Base-by-base conservation (phyloP, 805 yeast genomes). In the Lachancea kluyveri region DNA sequence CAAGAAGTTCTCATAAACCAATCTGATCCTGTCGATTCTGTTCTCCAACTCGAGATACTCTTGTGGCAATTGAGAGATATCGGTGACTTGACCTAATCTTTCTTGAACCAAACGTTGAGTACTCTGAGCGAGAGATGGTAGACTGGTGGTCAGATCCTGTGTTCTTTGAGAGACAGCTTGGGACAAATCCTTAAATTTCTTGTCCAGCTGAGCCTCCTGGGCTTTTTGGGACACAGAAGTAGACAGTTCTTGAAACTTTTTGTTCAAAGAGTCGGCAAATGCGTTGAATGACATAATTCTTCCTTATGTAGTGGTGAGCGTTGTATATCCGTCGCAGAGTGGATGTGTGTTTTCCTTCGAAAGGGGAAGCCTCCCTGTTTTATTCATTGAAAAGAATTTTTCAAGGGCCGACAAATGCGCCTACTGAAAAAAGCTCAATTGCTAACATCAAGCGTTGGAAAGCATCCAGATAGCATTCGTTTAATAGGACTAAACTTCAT, bases 21-120 rank as follows among this genome's bases (percentile, higher is more conserved):
- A 61, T 62, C 79, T 77, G 57, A 84, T 68, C 37, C 81, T 72
- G 46, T 84, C 94, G 37, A 83, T 74, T 49, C 74, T 77, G 41
- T 68, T 65, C 59, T 85, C 94, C 43, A 84, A 70, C 38, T 76
- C 79, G 32, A 79, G 62, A 55, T 83, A 85, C 56, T 85, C 95
- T 36, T 77, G 75, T 19, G 95, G 95, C 42, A 85, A 68, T 52
- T 84, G 88, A 34, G 90, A 79, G 49, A 82, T 79, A 52, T 85
- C 94, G 32, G 79, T 85, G 22, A 78, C 83, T 44, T 79, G 74
- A 28, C 94, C 94, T 17, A 85, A 70, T 46, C 64, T 72, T 59
- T 85, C 95, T 58, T 83, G 90, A 26, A 85, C 74, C 54, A 79
- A 56, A 40, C 92, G 75, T 29, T 78, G 74, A 11, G 95, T 84